Base-by-base conservation (phyloP, 352 stramenopile genomes). In the Globisporangium alternatum region DNA sequence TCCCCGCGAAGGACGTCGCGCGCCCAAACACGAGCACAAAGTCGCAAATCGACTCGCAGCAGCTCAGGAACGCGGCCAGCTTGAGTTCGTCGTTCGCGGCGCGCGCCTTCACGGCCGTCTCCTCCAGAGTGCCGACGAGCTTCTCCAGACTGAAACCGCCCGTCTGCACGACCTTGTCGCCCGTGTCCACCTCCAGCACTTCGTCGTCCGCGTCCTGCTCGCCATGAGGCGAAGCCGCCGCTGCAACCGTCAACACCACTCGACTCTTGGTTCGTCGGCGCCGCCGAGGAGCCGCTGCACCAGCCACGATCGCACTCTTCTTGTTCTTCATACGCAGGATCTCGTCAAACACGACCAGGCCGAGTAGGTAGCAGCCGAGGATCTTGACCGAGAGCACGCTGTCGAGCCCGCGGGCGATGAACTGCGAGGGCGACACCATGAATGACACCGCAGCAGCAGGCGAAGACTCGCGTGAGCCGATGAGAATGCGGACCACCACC, bases 1-100 rank as follows among this genome's bases (percentile, higher is more conserved):
- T 91, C 6, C 75, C 86, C 10, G 86, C 86, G 60, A 95, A 95
- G 21, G 86, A 86, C 21, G 86, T 95, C 21, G 86, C 86, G 55
- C 83, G 83, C 3, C 86, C 86, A 65, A 95, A 95, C 17, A 89
- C 81, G 28, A 78, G 67, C n/a, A 92, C 69, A 60, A 95, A 90
- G 31, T 69, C 74, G 44, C 83, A 91, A 49, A 90, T 89, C 54
- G 80, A 68, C 44, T 80, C 81, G 60, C 81, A 91, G 19, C 72
- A 73, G 8, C 54, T 28, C 54, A 93, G 61, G 60, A 91, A 95
- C 43, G 59, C 62, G 8, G 39, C 67, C 22, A 91, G 74, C 33
- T 77, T 68, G 56, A 94, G 57, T 10, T 76, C 62, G 9, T 72
- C 69, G 48, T 81, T 69, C 15, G 60, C 65, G 0, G 77, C 63